Percentiles rank a stretch among this genome's conserved stretches.
phyloP scores from a whole-genome alignment of 108 stramenopile genomes.

The Heterococcus sp. region DNA sequence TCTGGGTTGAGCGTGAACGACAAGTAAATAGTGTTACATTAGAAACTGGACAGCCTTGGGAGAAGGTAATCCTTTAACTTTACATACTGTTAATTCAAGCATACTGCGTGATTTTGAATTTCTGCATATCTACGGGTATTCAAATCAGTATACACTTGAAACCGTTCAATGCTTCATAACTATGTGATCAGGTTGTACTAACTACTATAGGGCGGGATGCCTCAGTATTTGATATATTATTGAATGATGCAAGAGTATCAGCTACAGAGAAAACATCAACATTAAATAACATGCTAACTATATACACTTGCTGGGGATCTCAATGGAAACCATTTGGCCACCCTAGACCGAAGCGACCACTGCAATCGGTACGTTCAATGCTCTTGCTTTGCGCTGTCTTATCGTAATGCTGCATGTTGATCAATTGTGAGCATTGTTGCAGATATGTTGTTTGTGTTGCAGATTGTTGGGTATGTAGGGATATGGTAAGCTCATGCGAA shows the following conservation, averaged over 20 bases:
- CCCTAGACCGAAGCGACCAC: conserved; percentile 7
- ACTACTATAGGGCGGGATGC: conserved; percentile 13
- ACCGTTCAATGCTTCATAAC: too few species aligned
- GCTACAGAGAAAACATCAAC: neutral
- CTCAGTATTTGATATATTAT: neutral
- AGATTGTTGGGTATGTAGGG: too few species aligned
- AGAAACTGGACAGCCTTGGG: conserved; percentile 29
- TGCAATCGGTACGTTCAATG: conserved; percentile 5
- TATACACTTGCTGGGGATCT: conserved; percentile 34
- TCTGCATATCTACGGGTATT: too few species aligned
- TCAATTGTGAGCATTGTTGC: too few species aligned
- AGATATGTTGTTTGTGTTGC: too few species aligned
- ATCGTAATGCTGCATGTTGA: too few species aligned
- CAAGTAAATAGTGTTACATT: conserved; percentile 23
- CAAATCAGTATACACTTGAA: too few species aligned
- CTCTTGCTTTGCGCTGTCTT: too few species aligned
- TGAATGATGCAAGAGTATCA: conserved; percentile 9
- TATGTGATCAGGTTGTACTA: neutral
- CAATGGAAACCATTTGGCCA: conserved; percentile 40
- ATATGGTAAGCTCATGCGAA: too few species aligned
- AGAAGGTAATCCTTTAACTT: conserved; percentile 9
- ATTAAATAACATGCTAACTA: conserved; percentile 6
- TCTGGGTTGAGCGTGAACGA: conserved; percentile 6
- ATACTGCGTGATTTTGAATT: too few species aligned
- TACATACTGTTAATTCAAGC: too few species aligned